Base-by-base conservation (phyloP, 176 grass and related monocot species). In the Phyllostachys edulis region DNA sequence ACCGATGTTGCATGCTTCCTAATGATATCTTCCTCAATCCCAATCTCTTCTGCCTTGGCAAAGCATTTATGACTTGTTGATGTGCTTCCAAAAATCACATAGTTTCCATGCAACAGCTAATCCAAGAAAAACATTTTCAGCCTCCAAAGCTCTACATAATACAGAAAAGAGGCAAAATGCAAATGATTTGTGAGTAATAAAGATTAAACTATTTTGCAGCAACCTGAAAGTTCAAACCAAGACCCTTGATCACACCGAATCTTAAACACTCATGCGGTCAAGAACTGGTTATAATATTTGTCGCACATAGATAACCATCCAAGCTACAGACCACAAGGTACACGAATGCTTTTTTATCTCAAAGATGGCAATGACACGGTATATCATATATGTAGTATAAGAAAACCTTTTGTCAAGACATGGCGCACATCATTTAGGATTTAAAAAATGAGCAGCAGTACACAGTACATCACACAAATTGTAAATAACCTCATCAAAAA, bases 41-140 rank as follows among this genome's bases (percentile, higher is more conserved):
- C 94, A 88, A 90, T 96, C 57, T 96, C 90, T 74, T 93, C 94
- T 63, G 91, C 80, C 65, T 75, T 91, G 78, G 86, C 87, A 85
- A 96, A 96, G 73, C 91, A 90, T 87, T 96, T 96, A 71, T 96
- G 94, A 76, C 93, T 96, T 75, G 91, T 96, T 60, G 88, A 90
- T 1, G 88, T 91, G 88, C 94, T 96, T 63, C 94, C 94, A 89
- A 96, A 96, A 80, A n/a, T 96, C 94, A 44, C 94, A 96, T 21
- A 93, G 78, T 87, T 96, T 96, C 94, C 91, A 96, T 80, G 88
- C 86, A 87, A 90, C 94, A 23, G 93, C 88, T 69, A 87, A 80
- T 84, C 94, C 94, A 87, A 92, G 88, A 85, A 93, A 86, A 81
- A 96, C 94, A 89, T 96, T 96, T 90, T 96, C 94, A 78, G 85